These are phyloP conservation scores for Lanmaoa pseudosensibilis DNA, from an alignment of 768 basidiomycete genomes.

Conservation along the genomic window DNA sequence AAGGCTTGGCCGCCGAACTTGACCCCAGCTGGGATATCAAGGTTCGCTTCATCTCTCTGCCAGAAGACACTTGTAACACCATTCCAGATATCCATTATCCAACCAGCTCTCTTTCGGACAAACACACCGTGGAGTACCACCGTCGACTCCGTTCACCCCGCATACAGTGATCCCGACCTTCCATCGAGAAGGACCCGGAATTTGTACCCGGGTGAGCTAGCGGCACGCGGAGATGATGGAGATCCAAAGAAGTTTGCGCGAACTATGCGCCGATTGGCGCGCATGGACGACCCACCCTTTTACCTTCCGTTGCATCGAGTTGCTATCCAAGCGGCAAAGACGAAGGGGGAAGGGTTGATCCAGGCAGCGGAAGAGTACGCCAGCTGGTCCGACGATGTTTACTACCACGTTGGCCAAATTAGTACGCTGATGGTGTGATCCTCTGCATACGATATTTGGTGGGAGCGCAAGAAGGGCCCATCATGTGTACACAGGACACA, in stretches of 20 bases:
- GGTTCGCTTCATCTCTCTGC: constrained; percentile 24
- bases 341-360: constrained; percentile 24
- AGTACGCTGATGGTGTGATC: constrained; percentile 1
- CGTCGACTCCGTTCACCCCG: constrained; percentile 19
- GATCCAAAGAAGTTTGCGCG: constrained; percentile 27
- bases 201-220: constrained; percentile 11
- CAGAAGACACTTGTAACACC: background rate
- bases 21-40: constrained; percentile 51
- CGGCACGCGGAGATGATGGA: constrained; percentile 8
- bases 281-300: constrained; percentile 27
- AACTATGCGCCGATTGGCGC: constrained; percentile 16
- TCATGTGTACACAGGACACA: background rate
- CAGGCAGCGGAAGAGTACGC: constrained; percentile 27
- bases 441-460: no score
- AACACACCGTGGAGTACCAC: background rate
- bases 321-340: constrained; percentile 22
- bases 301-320: constrained; percentile 26
- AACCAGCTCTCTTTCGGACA: constrained; percentile 27
- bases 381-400: constrained; percentile 30
- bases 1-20: constrained; percentile 40
- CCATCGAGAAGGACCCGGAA: constrained; percentile 15
- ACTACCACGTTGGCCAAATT: constrained; percentile 9
- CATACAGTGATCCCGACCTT: constrained; percentile 17
- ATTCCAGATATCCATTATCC: constrained; percentile 25
- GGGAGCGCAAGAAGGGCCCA: background rate